Evolutionary conservation across 176 grass and related monocot species (phyloP), one percentile per base, ranked within the genome.

Genomic region (Phragmites australis): DNA sequence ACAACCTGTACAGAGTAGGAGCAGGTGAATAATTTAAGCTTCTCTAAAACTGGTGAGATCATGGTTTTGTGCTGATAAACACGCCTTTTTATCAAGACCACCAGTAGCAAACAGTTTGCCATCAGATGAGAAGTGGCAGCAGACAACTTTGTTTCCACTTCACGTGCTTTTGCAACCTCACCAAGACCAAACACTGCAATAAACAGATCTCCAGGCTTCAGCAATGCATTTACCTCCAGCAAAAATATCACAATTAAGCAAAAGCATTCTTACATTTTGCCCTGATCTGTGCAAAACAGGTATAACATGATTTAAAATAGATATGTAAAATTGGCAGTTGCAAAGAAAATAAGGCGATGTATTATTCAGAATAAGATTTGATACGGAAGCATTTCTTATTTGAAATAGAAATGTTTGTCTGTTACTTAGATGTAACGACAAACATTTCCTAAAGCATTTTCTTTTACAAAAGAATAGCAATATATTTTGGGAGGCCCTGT

Each of bases 61-160:
- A 57, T 68, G n/a, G 68, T 62, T 59, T 0, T 63, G 48, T 64
- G 25, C 46, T 9, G 45, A 67, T 46, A n/a, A n/a, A 21, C 48
- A 57, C 21, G 96, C 97, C 97, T 99, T 99, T 76, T 99, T 99
- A 90, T 99, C 97, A 82, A 96, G 97, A 53, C 97, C 97, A 65
- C 97, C 97, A 73, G 97, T 96, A 53, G 97, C 97, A 84, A 99
- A 90, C 57, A 99, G 72, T 79, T 99, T 93, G n/a, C 97, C 97
- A 61, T 99, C 97, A 1, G 90, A 91, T 40, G 97, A 99, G 51
- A 99, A 99, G 62, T 96, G 90, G 76, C 97, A 99, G 76, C 97
- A 99, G 34, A 22, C 10, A 69, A 99, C 97, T 91, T 99, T 99
- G 42, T 8, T 81, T 78, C 88, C 32, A 79, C 97, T 96, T 74